A percentile compares a stretch with the other conserved stretches of the same genome.
phyloP scores from a whole-genome alignment of 352 stramenopile species.

The Globisporangium splendens region DNA sequence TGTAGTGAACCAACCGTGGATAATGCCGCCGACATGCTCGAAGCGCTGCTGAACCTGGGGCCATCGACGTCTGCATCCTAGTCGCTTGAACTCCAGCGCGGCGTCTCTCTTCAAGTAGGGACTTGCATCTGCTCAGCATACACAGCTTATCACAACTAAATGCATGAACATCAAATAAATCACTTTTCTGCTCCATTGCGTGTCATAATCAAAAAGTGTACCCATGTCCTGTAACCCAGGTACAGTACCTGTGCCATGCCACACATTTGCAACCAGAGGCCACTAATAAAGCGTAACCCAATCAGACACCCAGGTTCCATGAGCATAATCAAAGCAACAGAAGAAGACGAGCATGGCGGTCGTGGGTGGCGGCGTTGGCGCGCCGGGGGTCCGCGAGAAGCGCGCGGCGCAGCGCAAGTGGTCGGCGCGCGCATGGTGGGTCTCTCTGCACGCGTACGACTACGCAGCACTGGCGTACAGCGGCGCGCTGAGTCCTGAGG shows the following conservation, averaged over 20 bases:
- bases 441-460: constrained; percentile 56
- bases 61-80: constrained; percentile 5
- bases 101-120: neutral
- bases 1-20: neutral
- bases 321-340: no score
- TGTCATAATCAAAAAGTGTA: no score
- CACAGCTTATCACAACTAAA: no score
- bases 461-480: constrained; percentile 45
- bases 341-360: no score
- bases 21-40: constrained; percentile 12
- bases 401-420: constrained; percentile 47
- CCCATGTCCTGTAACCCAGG: no score
- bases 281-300: neutral
- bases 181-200: no score
- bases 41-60: constrained; percentile 8
- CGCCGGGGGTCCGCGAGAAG: neutral
- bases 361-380: no score
- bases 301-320: no score
- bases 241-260: no score
- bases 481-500: constrained; percentile 24
- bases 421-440: constrained; percentile 68
- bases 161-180: no score
- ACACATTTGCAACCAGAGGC: neutral
- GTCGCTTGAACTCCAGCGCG: neutral
- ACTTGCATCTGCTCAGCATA: no score